These are phyloP conservation scores for Crucihimalaya himalaica DNA, from an alignment of 345 rosid species.

Conservation along the genomic window DNA sequence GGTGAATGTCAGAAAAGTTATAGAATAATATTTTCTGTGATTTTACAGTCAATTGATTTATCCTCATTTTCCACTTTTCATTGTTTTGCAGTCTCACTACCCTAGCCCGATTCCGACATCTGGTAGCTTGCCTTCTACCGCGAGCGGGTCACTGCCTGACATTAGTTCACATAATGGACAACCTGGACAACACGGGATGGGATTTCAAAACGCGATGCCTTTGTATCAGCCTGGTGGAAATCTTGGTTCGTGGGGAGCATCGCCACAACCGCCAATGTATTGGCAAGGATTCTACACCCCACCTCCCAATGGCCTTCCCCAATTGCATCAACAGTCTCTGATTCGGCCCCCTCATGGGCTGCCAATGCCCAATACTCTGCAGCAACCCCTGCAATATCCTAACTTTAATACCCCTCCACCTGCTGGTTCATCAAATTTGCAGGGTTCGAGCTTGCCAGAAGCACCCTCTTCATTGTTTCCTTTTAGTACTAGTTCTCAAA, in stretches of 20 bases:
- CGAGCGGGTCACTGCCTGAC: slow-evolving; percentile 57
- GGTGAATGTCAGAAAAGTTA: slow-evolving; percentile 42
- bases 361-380: slow-evolving; percentile 68
- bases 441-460: slow-evolving; percentile 56
- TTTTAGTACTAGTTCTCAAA: slow-evolving; percentile 45
- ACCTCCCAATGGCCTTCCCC: slow-evolving; percentile 80
- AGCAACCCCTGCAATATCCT: slow-evolving; percentile 74
- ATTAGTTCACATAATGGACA: slow-evolving; percentile 53
- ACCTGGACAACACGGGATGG: slow-evolving; percentile 60
- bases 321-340: slow-evolving; percentile 79
- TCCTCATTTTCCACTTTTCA: slow-evolving; percentile 11
- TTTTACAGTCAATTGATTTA: not conserved
- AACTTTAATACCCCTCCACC: slow-evolving; percentile 60
- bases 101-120: slow-evolving; percentile 62
- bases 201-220: slow-evolving; percentile 73
- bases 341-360: slow-evolving; percentile 78
- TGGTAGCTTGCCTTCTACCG: slow-evolving; percentile 61
- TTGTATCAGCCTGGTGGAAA: slow-evolving; percentile 87
- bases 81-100: slow-evolving; percentile 77
- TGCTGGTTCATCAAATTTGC: slow-evolving; percentile 51
- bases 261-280: slow-evolving; percentile 83
- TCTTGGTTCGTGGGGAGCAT: slow-evolving; percentile 76
- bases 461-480: slow-evolving; percentile 48
- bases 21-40: not conserved
- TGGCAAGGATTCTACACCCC: slow-evolving; percentile 87